Evolutionary conservation across 2,329 filamentous ascomycete species (phyloP).

Genomic region (Calcarisporium arbuscula): DNA sequence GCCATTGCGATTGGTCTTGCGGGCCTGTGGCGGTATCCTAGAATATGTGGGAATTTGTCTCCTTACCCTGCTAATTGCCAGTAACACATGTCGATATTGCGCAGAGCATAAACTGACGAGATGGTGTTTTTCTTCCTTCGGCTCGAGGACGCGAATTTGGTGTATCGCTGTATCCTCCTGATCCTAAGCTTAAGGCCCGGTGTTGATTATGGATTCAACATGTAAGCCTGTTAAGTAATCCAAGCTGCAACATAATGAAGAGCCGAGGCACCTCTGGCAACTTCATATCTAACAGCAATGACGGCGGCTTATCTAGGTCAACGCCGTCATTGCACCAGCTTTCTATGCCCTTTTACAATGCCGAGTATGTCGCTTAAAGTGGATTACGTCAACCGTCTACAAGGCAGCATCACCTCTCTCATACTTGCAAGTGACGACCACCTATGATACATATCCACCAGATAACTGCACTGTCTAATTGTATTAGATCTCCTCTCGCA

Average conservation of each 20-base stretch:
- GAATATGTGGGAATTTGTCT: too few relatives aligned
- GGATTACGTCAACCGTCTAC: too few relatives aligned
- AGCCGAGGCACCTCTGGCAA: too few relatives aligned
- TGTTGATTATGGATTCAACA: slow-evolving; percentile 78
- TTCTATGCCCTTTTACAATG: slow-evolving; percentile 71
- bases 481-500: too few relatives aligned
- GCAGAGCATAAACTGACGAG: too few relatives aligned
- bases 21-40: background rate
- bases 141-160: slow-evolving; percentile 68
- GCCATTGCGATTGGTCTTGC: slow-evolving; percentile 59
- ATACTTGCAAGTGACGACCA: slow-evolving; percentile 41
- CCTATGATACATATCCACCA: slow-evolving; percentile 24
- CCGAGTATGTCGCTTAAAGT: too few relatives aligned
- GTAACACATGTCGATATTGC: too few relatives aligned
- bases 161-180: slow-evolving; percentile 55
- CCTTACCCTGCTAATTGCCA: too few relatives aligned
- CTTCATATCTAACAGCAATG: too few relatives aligned
- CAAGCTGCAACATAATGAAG: too few relatives aligned
- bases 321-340: slow-evolving; percentile 65
- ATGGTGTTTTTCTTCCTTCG: slow-evolving; percentile 6
- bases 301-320: slow-evolving; percentile 54
- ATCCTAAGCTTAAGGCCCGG: slow-evolving; percentile 62
- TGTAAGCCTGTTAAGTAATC: slow-evolving; percentile 46
- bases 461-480: too few relatives aligned
- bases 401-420: slow-evolving; percentile 52